Percentiles rank a stretch among this genome's conserved stretches.
phyloP scores from a whole-genome alignment of 176 grass and related monocot species.

The Tillandsia leiboldiana region DNA sequence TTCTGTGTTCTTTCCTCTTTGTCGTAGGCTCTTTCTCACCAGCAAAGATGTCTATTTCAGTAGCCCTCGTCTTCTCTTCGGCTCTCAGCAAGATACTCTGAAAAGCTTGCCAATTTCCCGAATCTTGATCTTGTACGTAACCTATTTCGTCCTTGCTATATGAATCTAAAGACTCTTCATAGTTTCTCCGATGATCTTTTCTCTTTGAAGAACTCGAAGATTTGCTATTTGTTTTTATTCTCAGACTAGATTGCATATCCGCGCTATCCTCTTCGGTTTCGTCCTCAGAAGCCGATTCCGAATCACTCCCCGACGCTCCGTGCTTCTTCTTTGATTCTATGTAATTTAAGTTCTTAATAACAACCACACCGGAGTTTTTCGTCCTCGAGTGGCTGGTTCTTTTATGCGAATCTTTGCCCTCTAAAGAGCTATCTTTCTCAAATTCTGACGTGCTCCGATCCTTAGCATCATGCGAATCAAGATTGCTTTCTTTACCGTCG shows the following conservation, averaged over 20 bases:
- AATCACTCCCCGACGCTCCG: constrained; percentile 47
- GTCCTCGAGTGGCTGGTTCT: constrained; percentile 49
- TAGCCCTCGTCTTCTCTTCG: constrained; percentile 63
- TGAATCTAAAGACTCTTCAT: constrained; percentile 36
- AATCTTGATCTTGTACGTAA: constrained; percentile 38
- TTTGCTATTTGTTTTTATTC: constrained; percentile 44
- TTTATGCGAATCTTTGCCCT: constrained; percentile 60
- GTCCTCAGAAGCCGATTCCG: constrained; percentile 46
- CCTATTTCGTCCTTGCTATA: constrained; percentile 37
- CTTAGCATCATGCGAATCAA: constrained; percentile 28
- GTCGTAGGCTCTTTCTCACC: constrained; percentile 42
- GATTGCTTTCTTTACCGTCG: constrained; percentile 37
- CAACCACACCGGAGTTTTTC: constrained; percentile 71
- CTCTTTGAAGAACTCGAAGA: constrained; percentile 49
- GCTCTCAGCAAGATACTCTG: constrained; percentile 77
- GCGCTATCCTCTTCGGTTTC: constrained; percentile 38
- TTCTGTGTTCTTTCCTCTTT: constrained; percentile 43
- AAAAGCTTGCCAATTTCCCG: constrained; percentile 88
- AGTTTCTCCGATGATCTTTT: constrained; percentile 35
- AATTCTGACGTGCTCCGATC: constrained; percentile 33
- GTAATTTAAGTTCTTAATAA: constrained; percentile 83
- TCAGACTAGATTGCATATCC: constrained; percentile 37
- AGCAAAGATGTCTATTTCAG: constrained; percentile 55
- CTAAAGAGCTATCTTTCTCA: constrained; percentile 36
- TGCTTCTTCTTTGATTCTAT: constrained; percentile 55